phyloP scores from a whole-genome alignment of 2,329 filamentous ascomycete species.

The Talaromyces funiculosus region DNA sequence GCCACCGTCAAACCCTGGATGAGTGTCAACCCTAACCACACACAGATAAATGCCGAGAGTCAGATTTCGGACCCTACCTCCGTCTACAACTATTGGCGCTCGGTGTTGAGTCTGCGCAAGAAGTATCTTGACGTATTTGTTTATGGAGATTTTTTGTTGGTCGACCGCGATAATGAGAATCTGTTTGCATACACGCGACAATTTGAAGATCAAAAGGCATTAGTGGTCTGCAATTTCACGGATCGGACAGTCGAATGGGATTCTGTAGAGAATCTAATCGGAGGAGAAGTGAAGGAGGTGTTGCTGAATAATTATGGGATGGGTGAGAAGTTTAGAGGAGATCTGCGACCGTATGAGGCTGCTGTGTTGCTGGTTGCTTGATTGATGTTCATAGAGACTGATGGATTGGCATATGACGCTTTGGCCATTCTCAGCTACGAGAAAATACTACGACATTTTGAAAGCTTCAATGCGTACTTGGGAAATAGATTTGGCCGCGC shows the following conservation, averaged over 20 bases:
- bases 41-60: constrained; percentile 52
- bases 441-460: no score
- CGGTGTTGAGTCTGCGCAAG: constrained; percentile 56
- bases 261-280: constrained; percentile 23
- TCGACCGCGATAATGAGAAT: constrained; percentile 48
- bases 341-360: constrained; percentile 31
- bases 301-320: constrained; percentile 29
- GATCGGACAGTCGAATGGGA: constrained; percentile 29
- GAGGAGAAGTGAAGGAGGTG: constrained; percentile 21
- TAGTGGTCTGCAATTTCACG: constrained; percentile 35
- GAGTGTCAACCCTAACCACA: constrained; percentile 59
- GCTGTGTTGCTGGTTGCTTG: constrained; percentile 23
- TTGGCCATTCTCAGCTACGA: no score
- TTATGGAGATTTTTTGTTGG: constrained; percentile 58
- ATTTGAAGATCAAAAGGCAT: constrained; percentile 27
- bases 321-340: constrained; percentile 17
- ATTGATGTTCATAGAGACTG: background rate
- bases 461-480: no score
- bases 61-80: constrained; percentile 39
- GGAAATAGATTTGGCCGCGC: no score
- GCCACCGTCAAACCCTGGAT: constrained; percentile 59
- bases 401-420: background rate
- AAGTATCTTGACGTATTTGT: constrained; percentile 58
- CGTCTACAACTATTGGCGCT: constrained; percentile 58
- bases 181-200: constrained; percentile 53